Conservation (phyloP, 1,139 yeast species). For the Arxiozyma telluris region DNA sequence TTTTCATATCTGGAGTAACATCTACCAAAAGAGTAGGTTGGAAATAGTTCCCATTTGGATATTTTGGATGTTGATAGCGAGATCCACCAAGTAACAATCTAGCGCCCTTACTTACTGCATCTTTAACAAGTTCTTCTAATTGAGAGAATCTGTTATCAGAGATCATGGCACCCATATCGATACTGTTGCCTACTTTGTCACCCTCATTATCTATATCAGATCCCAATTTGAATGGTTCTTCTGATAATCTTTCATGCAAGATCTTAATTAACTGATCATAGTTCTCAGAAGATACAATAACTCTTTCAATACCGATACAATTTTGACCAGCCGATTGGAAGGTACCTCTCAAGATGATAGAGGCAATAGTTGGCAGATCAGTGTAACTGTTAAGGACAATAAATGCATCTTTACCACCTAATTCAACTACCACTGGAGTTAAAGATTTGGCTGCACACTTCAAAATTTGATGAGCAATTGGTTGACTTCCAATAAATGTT, state of each 20-base stretch:
- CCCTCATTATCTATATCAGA: slow-evolving; percentile 73
- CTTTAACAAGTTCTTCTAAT: slow-evolving; percentile 55
- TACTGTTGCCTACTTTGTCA: slow-evolving; percentile 43
- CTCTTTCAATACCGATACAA: slow-evolving; percentile 94
- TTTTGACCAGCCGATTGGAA: slow-evolving; percentile 97
- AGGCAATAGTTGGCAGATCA: slow-evolving; percentile 52
- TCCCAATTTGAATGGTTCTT: slow-evolving; percentile 54
- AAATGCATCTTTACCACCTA: slow-evolving; percentile 93
- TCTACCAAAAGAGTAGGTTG: slow-evolving; percentile 79
- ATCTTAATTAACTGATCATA: slow-evolving; percentile 55
- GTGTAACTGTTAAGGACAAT: slow-evolving; percentile 66
- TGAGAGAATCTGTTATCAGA: slow-evolving; percentile 63
- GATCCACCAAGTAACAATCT: slow-evolving; percentile 69
- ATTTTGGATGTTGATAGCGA: slow-evolving; percentile 73
- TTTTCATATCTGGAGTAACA: slow-evolving; percentile 66
- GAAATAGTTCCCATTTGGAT: slow-evolving; percentile 91
- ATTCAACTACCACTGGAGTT: slow-evolving; percentile 89
- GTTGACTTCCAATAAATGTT: slow-evolving; percentile 91
- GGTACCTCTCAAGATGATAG: slow-evolving; percentile 84
- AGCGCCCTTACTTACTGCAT: slow-evolving; percentile 80
- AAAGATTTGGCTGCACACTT: slow-evolving; percentile 71
- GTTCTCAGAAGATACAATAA: slow-evolving; percentile 60
- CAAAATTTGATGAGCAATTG: slow-evolving; percentile 83
- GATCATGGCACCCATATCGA: slow-evolving; percentile 95
- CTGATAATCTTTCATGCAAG: slow-evolving; percentile 48